Conservation (phyloP, 2,329 filamentous ascomycete genomes). For the Trichoderma aggressivum region DNA sequence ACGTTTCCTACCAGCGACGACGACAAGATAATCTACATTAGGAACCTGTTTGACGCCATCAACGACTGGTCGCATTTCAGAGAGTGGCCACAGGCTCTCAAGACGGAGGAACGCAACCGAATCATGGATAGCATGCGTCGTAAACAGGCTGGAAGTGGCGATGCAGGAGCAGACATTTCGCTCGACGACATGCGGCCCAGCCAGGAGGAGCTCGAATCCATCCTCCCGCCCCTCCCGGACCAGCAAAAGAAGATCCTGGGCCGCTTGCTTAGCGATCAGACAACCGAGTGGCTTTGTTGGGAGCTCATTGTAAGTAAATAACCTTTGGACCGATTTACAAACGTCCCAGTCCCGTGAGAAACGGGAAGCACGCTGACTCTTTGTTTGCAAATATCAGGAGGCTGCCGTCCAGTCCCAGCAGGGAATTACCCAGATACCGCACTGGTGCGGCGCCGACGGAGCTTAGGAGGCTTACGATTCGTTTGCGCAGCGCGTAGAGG, state of each 20-base stretch:
- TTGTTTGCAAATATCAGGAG: constrained; percentile 8
- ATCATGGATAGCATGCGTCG: constrained; percentile 14
- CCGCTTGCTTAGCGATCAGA: constrained; percentile 23
- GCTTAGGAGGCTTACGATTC: constrained; percentile 30
- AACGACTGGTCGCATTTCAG: constrained; percentile 25
- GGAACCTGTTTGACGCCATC: constrained; percentile 25
- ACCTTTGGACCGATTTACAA: not conserved
- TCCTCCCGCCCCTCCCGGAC: constrained; percentile 19
- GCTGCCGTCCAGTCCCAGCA: constrained; percentile 28
- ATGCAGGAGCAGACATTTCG: not conserved
- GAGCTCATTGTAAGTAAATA: constrained; percentile 25
- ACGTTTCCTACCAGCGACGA: constrained; percentile 20
- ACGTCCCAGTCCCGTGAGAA: not conserved
- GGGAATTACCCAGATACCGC: constrained; percentile 25
- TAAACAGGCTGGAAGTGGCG: not conserved
- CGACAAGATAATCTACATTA: constrained; percentile 19
- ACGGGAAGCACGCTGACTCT: not conserved
- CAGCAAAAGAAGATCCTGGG: constrained; percentile 26
- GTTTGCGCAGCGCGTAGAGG: constrained; percentile 26
- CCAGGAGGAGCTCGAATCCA: constrained; percentile 5
- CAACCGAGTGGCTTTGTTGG: constrained; percentile 27
- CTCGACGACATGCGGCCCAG: constrained; percentile 20
- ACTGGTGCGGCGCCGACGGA: constrained; percentile 29
- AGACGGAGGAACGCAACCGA: constrained; percentile 8
- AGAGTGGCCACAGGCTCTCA: constrained; percentile 25